Evolutionary conservation across 331 rosid genomes (phyloP), one percentile per base, ranked within the genome.

Genomic region (Prunus yedoensis): DNA sequence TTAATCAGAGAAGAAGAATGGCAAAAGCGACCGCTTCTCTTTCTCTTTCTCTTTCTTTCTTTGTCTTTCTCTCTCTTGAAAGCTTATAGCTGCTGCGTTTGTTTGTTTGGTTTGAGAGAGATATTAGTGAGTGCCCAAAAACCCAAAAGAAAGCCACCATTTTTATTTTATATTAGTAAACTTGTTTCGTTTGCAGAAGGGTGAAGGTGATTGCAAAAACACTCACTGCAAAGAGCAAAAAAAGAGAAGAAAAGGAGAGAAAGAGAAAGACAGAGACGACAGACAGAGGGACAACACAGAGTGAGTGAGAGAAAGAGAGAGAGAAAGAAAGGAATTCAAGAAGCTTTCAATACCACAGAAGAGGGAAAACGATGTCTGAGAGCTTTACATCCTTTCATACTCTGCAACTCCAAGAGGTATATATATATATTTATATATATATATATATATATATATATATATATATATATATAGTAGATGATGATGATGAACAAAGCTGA

Each of bases 351-450:
- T 81, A 79, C 83, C 89, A 74, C 81, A 78, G 80, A 78, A 83
- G 83, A 82, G 80, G 61, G 97, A 93, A 86, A 93, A 92, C 91
- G 93, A 89, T 91, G 89, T 88, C 88, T 84, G 71, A 83, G 89
- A 83, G 86, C 86, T 87, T 88, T 80, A 75, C 88, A 77, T 83
- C 90, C 88, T 87, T 90, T 88, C 88, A 81, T 85, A 68, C 80
- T 75, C 86, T 88, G 83, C 94, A 84, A 81, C 88, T 87, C 82
- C 85, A 76, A 80, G 81, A 88, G 91, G 91, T 84, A 87, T 43
- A 53, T 71, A 38, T 32, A n/a, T 74, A 73, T 68, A 71, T 32
- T 21, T 0, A 71, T 56, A 41, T 76, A 51, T 78, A 53, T 71
- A 38, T 32, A n/a, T 74, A 73, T 68, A 71, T 32, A 71, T 56